phyloP scores from a whole-genome alignment of 2,329 filamentous ascomycete species.

The Capronia americana region DNA sequence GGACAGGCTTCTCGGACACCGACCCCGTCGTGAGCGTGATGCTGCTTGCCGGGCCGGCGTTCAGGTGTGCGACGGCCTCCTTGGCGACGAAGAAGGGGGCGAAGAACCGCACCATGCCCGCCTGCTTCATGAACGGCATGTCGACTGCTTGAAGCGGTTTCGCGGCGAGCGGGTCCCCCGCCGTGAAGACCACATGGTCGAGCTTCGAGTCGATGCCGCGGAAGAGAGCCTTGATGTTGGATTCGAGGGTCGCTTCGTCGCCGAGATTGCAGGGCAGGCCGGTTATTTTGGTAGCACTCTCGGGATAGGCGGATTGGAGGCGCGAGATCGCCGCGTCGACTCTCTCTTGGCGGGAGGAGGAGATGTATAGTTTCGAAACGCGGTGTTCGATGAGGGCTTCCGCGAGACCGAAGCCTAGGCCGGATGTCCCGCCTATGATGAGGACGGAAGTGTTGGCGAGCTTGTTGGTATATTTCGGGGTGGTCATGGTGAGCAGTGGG shows the following conservation, averaged over 20 bases:
- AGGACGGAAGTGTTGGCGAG: constrained; percentile 56
- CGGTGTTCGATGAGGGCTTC: constrained; percentile 59
- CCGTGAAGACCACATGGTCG: constrained; percentile 61
- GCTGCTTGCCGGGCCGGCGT: constrained; percentile 45
- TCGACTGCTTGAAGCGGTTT: constrained; percentile 43
- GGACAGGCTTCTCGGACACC: constrained; percentile 45
- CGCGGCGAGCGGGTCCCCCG: constrained; percentile 49
- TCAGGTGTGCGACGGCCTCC: constrained; percentile 32
- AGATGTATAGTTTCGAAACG: constrained; percentile 54
- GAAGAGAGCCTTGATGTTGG: constrained; percentile 50
- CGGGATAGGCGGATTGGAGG: constrained; percentile 54
- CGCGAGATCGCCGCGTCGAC: constrained; percentile 50
- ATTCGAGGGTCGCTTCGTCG: constrained; percentile 52
- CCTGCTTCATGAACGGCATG: constrained; percentile 36
- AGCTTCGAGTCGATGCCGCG: constrained; percentile 44
- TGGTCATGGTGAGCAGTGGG: background rate
- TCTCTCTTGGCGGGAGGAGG: constrained; percentile 47
- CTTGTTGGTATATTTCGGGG: constrained; percentile 47
- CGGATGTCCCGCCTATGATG: constrained; percentile 60
- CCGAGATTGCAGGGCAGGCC: constrained; percentile 55
- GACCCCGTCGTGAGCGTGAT: constrained; percentile 53
- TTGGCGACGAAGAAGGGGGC: constrained; percentile 51
- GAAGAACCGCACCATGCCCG: constrained; percentile 47
- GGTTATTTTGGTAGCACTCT: constrained; percentile 42
- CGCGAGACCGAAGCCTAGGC: constrained; percentile 60